Evolutionary conservation across 768 basidiomycete species (phyloP), one percentile per base, ranked within the genome.

Genomic region (Pleurotus tuber-regium): DNA sequence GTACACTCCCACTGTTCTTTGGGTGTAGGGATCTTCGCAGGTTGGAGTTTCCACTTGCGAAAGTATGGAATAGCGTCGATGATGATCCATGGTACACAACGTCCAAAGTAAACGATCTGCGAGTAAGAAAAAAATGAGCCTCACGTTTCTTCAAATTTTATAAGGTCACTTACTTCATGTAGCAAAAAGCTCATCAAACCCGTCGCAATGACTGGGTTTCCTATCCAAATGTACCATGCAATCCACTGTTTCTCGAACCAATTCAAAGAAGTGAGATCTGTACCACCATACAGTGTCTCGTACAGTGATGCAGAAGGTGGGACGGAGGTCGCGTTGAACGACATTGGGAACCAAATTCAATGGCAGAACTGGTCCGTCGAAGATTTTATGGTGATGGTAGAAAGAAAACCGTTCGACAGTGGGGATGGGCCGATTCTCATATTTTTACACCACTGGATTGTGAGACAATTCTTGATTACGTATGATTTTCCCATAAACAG

Each of bases 61-160:
- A 98, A 99, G 73, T 92, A 98, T 1, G 93, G 93, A 28, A 94
- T 91, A 2, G 84, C 74, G 69, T 99, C 97, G 65, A 98, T 86
- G 69, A 97, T 89, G 59, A 98, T 87, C 92, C 93, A 97, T 0
- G 95, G 97, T 14, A 98, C 67, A 57, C 87, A 86, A 19, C 97
- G 89, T 31, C 96, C 97, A 63, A 99, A 99, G 73, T 99, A 99
- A 7, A 98, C 92, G 62, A 93, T 69, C 95, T 97, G 55, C 39
- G 26, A 23, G 26, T 40, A 18, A 51, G 10, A 23, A 41, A 21
- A 7, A 23, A 6, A 24, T 51, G 9, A 49, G 31, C 9, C n/a
- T 38, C 35, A 11, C 6, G n/a, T 19, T 10, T 0, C 35, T 4
- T 38, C 14, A 38, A 9, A 9, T 12, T 50, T 52, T 16, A 59